A percentile compares a stretch with the other conserved stretches of the same genome.
These are phyloP conservation scores for Fusarium sp. DNA, from an alignment of 2,329 filamentous ascomycete species.

Conservation along the genomic window DNA sequence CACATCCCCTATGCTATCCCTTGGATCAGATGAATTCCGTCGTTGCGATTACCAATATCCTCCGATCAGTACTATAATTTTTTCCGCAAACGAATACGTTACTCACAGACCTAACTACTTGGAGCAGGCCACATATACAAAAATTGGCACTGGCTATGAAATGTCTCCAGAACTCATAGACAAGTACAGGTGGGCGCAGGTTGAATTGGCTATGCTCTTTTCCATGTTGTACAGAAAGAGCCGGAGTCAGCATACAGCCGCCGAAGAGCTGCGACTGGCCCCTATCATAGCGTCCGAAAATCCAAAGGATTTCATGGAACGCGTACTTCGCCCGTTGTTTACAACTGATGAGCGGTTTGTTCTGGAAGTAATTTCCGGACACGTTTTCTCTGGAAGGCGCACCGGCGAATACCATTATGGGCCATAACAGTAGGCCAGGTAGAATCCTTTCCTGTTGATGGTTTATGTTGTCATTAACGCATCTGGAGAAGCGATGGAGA, in stretches of 20 bases:
- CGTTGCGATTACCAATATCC: accelerated
- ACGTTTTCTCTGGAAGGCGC: accelerated
- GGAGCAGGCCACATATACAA: background rate
- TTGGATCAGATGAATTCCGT: background rate
- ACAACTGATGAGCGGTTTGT: accelerated
- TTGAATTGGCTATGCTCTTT: accelerated
- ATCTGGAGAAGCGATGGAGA: accelerated
- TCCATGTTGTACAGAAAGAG: background rate
- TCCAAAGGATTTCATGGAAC: background rate
- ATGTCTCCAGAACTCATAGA: background rate
- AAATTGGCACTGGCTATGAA: accelerated
- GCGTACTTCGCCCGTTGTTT: background rate
- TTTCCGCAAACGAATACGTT: background rate
- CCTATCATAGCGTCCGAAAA: accelerated
- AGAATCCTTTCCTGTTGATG: too few relatives aligned
- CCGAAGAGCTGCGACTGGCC: background rate
- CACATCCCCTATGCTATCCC: background rate
- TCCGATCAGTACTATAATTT: background rate
- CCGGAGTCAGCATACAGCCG: accelerated
- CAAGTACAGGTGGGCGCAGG: accelerated
- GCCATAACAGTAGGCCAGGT: accelerated
- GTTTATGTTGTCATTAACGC: background rate
- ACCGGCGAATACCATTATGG: accelerated
- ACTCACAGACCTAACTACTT: background rate
- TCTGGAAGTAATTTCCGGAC: accelerated